A percentile compares a stretch with the other conserved stretches of the same genome.
phyloP scores from a whole-genome alignment of 2,329 filamentous ascomycete genomes.

The Aspergillus udagawae region DNA sequence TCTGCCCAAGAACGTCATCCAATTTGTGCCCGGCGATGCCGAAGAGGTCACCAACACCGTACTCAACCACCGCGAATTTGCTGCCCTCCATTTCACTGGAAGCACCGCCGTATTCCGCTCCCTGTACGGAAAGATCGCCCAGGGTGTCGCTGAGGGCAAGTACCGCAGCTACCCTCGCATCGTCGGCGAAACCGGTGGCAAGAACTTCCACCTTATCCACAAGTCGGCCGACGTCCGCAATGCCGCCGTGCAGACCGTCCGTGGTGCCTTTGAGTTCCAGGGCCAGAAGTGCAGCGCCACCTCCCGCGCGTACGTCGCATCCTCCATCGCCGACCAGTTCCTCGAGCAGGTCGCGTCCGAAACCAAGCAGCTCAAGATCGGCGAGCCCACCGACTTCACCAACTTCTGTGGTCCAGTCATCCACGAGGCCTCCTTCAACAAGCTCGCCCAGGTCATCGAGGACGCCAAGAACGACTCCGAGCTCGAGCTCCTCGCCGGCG shows the following conservation, averaged over 20 bases:
- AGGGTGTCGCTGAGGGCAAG: constrained; percentile 72
- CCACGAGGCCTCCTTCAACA: constrained; percentile 75
- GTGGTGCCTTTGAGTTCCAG: constrained; percentile 85
- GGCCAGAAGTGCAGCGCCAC: constrained; percentile 89
- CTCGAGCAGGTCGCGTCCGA: constrained; percentile 64
- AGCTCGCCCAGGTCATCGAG: constrained; percentile 72
- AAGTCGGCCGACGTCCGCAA: constrained; percentile 71
- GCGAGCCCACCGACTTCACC: constrained; percentile 63
- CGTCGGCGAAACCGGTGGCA: constrained; percentile 86
- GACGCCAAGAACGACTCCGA: constrained; percentile 71
- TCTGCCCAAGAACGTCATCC: constrained; percentile 82
- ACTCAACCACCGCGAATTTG: constrained; percentile 73
- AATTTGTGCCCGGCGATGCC: constrained; percentile 87
- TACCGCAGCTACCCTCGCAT: constrained; percentile 85
- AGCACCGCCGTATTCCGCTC: constrained; percentile 87
- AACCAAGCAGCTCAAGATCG: constrained; percentile 66
- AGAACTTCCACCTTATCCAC: constrained; percentile 89
- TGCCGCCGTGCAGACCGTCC: constrained; percentile 75
- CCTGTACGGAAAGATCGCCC: constrained; percentile 81
- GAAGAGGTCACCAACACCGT: constrained; percentile 76
- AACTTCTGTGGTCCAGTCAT: constrained; percentile 89
- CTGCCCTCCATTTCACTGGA: constrained; percentile 91
- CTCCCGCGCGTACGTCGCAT: constrained; percentile 73
- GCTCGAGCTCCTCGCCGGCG: constrained; percentile 69
- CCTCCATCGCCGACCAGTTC: constrained; percentile 70